phyloP scores from a whole-genome alignment of 345 rosid species.

The Corchorus capsularis region DNA sequence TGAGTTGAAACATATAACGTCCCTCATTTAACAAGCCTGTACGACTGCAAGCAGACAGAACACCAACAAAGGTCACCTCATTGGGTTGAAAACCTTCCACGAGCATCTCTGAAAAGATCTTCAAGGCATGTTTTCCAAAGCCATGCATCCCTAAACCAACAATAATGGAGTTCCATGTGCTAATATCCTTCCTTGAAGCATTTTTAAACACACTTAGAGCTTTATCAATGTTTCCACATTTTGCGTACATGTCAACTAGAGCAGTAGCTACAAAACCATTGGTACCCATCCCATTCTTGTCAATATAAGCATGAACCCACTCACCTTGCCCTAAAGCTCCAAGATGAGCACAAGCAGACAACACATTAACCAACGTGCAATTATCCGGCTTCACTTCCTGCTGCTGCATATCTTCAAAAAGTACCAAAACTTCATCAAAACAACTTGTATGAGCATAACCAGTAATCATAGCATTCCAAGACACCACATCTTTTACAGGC shows the following conservation, averaged over 20 bases:
- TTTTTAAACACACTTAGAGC: conserved; percentile 48
- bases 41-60: conserved; percentile 60
- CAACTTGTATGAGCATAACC: conserved; percentile 35
- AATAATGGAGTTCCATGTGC: conserved; percentile 58
- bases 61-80: conserved; percentile 38
- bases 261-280: conserved; percentile 51
- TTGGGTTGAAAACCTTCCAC: conserved; percentile 44
- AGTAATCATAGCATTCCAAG: conserved; percentile 49
- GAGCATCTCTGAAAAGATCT: conserved; percentile 54
- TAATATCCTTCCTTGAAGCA: conserved; percentile 37
- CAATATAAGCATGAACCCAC: conserved; percentile 45
- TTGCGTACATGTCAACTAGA: conserved; percentile 56
- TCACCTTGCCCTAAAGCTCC: conserved; percentile 53
- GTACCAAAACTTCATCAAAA: conserved; percentile 37
- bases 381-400: conserved; percentile 37
- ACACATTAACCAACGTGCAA: conserved; percentile 42
- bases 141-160: conserved; percentile 52
- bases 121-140: conserved; percentile 42
- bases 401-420: conserved; percentile 47
- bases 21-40: conserved; percentile 53
- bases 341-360: conserved; percentile 51
- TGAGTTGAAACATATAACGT: conserved; percentile 35
- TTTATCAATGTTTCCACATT: conserved; percentile 54
- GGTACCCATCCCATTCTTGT: conserved; percentile 36
- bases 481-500: conserved; percentile 45